These are phyloP conservation scores for Carex myosuroides DNA, from an alignment of 176 grass and related monocot species.

Conservation along the genomic window DNA sequence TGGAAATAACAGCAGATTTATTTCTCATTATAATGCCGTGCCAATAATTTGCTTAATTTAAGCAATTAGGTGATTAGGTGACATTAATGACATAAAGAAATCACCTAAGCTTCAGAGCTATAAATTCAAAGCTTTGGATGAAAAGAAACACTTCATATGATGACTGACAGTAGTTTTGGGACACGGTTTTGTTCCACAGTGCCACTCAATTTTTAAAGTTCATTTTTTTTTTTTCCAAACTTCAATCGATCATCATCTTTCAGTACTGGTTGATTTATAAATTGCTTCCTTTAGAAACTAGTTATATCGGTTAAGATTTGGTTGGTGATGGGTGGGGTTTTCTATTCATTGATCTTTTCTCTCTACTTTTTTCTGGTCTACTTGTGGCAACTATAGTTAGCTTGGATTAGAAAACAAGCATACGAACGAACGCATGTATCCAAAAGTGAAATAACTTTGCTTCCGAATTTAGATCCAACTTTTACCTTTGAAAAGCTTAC, in stretches of 20 bases:
- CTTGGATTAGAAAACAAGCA: conserved; percentile 15
- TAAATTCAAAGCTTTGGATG: neutral
- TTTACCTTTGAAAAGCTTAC: neutral
- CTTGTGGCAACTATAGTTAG: neutral
- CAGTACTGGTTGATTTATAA: neutral
- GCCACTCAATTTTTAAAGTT: neutral
- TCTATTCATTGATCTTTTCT: neutral
- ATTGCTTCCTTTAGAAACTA: neutral
- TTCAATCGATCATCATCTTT: neutral
- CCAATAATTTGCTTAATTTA: neutral
- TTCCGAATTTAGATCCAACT: neutral
- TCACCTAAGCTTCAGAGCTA: neutral
- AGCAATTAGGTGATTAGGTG: neutral
- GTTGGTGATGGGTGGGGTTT: neutral
- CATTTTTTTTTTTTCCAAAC: neutral
- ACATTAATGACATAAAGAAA: neutral
- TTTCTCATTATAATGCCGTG: too few relatives aligned
- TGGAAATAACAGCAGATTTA: too few relatives aligned
- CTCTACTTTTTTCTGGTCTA: neutral
- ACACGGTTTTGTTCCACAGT: neutral
- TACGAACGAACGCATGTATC: neutral
- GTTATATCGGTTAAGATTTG: neutral
- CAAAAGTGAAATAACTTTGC: neutral
- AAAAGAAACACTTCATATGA: neutral
- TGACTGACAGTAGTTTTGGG: neutral